Evolutionary conservation across 139 green algal species (phyloP), one percentile per base, ranked within the genome.

Genomic region (Chlorella ohadii): DNA sequence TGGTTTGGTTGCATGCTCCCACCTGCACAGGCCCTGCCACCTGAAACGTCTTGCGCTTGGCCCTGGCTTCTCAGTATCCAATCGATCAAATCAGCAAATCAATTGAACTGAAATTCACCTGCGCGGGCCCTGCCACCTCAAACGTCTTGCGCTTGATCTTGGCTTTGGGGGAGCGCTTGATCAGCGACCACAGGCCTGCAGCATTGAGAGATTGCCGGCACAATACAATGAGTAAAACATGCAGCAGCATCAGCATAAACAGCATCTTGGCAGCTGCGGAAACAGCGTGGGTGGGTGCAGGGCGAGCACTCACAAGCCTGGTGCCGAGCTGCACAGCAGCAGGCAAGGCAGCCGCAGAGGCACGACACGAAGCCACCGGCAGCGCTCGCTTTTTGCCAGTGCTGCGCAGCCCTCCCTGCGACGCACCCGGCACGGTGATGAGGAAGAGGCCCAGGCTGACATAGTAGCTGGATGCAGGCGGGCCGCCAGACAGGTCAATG

Each of bases 381-480:
- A 72, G 65, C 64, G n/a, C n/a, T 6, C 1, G n/a, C 12, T 13
- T 13, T 23, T 22, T 22, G 12, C 31, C 65, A 39, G 33, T 34
- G 15, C n/a, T 38, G 64, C 28, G 16, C 28, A 12, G 59, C 56
- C 56, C 4, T 28, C 64, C 2, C 64, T 11, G 4, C n/a, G 13
- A 1, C 77, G 47, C 66, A 94, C 91, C 93, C 81, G 94, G 94
- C 38, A 93, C 55, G 12, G 92, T 92, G 47, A 98, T 86, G 0
- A 98, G 65, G 81, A 98, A 97, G 2, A 98, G 88, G 5, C 88
- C 94, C 34, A 97, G 85, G 27, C 92, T 97, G 9, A 97, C 95
- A 39, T 96, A 98, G 39, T 97, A 94, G 72, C 89, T 94, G 64
- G 74, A 85, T 1, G 86, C 86, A 1, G 86, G 86, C 25, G 86